These are phyloP conservation scores for Eragrostis nindensis DNA, from an alignment of 176 grass and related monocot genomes.

Conservation along the genomic window DNA sequence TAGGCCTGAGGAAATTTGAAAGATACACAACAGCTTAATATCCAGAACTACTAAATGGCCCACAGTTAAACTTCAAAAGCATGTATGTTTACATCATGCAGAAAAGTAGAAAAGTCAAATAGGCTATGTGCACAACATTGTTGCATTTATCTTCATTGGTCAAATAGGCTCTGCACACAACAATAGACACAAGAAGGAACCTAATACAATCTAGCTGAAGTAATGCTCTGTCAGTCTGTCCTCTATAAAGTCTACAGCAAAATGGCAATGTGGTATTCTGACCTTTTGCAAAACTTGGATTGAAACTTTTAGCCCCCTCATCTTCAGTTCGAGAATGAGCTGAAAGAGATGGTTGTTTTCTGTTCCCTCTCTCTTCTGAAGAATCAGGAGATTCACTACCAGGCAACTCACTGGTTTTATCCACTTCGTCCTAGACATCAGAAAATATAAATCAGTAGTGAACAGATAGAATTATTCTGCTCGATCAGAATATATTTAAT, in stretches of 20 bases:
- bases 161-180: neutral
- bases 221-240: neutral
- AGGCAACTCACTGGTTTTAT: constrained; percentile 46
- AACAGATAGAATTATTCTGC: constrained; percentile 5
- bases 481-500: constrained; percentile 25
- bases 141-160: constrained; percentile 12
- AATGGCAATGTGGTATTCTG: constrained; percentile 7
- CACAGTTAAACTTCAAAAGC: neutral
- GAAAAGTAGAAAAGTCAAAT: neutral
- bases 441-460: constrained; percentile 24
- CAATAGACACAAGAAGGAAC: neutral
- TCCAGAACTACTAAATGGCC: neutral
- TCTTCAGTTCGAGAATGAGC: constrained; percentile 43
- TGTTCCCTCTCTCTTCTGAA: constrained; percentile 34
- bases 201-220: constrained; percentile 5
- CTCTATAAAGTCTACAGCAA: constrained; percentile 19
- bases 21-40: constrained; percentile 12
- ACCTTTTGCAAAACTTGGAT: constrained; percentile 52
- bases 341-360: constrained; percentile 36
- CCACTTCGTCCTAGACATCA: constrained; percentile 37
- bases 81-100: constrained; percentile 4
- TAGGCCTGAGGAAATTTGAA: no score
- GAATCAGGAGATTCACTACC: constrained; percentile 37
- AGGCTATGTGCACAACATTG: constrained; percentile 7
- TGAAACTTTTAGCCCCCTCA: constrained; percentile 46